phyloP scores from a whole-genome alignment of 345 rosid species.

The Pseudoturritis turrita region DNA sequence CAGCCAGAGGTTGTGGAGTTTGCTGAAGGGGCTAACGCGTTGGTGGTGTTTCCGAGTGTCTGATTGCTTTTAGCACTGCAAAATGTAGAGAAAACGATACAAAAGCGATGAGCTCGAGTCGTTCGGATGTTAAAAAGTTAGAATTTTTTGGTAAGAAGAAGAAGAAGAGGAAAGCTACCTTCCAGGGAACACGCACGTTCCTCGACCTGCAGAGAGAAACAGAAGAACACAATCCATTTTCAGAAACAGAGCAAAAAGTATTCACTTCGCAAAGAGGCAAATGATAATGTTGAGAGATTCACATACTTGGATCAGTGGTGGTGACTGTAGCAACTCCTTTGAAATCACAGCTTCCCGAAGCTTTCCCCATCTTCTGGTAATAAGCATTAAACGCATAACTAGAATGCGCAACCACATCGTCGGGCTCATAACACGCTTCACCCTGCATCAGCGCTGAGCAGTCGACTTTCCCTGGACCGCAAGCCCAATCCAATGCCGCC shows the following conservation, averaged over 20 bases:
- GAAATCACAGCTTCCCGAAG: conserved; percentile 86
- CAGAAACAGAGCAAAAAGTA: neutral
- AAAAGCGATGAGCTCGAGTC: conserved; percentile 6
- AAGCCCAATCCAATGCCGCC: conserved; percentile 99
- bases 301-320: conserved; percentile 88
- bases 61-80: conserved; percentile 68
- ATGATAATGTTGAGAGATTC: neutral
- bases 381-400: conserved; percentile 89
- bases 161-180: conserved; percentile 42
- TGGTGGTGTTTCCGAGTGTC: conserved; percentile 61
- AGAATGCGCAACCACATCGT: conserved; percentile 70
- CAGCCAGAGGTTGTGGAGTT: conserved; percentile 63
- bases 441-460: conserved; percentile 80
- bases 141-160: neutral
- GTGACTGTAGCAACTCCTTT: conserved; percentile 89
- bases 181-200: conserved; percentile 68
- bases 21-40: conserved; percentile 74
- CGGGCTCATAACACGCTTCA: conserved; percentile 77
- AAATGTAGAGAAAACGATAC: neutral
- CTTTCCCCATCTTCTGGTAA: conserved; percentile 70
- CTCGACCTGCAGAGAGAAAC: conserved; percentile 56
- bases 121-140: neutral
- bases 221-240: conserved; percentile 1
- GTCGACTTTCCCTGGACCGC: conserved; percentile 98
- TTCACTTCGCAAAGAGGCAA: neutral